Base-by-base conservation (phyloP, 768 basidiomycete genomes). In the Termitomyces sp. region DNA sequence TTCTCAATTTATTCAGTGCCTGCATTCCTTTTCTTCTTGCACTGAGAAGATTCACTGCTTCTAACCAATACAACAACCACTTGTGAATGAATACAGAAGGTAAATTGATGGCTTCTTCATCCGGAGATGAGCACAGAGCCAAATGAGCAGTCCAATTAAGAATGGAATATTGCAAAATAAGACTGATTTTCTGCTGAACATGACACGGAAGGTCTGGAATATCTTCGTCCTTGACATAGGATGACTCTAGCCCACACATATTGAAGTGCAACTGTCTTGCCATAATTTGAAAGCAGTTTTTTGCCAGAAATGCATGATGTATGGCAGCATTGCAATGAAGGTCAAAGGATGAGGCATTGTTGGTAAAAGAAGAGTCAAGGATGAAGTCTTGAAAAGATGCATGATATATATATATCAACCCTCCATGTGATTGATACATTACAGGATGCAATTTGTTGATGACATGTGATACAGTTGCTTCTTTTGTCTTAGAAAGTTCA, bases 301-400 rank as follows among this genome's bases (percentile, higher is more conserved):
- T 24, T 13, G 54, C 44, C 15, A 55, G 8, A 27, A 7, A 55
- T 46, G n/a, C 31, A 56, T 56, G 31, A 4, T 47, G 33, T 24
- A 37, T 1, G 24, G 1, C 16, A 30, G 11, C 9, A 37, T 56
- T 27, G 15, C 55, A 56, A 34, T 37, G 13, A 27, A 11, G 30
- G 12, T 55, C 18, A 12, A 55, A 55, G 13, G 15, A 31, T 20
- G 34, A 9, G 4, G 8, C 8, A 22, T 22, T 22, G 6, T 8
- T 31, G 12, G 15, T 5, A 22, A 11, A 13, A 33, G n/a, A 12
- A 57, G 30, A 30, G 3, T 55, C 2, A 22, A 46, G 13, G 7
- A 55, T 55, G 16, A 20, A 54, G 20, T 54, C 53, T 42, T 27
- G 18, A 54, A 54, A 54, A 18, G 53, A 54, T 6, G 54, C 54